Percentiles rank a stretch among this genome's conserved stretches.
phyloP scores from a whole-genome alignment of 1,284 basidiomycete genomes.

The Ceratobasidium sp. region DNA sequence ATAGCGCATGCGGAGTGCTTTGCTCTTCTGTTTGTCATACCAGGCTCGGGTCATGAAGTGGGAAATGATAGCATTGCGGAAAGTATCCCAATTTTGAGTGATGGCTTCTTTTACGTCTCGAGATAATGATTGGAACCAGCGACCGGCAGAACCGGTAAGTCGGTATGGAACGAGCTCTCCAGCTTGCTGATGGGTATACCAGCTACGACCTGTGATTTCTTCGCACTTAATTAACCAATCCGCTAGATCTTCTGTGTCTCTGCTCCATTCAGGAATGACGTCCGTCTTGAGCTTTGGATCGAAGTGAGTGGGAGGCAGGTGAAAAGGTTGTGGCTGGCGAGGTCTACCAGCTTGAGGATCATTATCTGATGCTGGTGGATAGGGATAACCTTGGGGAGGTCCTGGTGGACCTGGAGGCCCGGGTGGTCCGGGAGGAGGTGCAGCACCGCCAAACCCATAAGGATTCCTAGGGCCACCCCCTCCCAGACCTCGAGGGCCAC shows the following conservation, averaged over 20 bases:
- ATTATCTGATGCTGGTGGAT: too few relatives aligned
- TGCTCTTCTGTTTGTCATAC: not conserved
- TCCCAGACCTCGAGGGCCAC: not conserved
- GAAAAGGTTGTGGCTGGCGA: too few relatives aligned
- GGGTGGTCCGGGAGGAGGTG: too few relatives aligned
- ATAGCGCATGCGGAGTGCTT: not conserved
- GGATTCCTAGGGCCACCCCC: not conserved
- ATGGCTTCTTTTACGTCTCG: not conserved
- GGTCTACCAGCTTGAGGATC: too few relatives aligned
- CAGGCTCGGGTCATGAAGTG: slow-evolving; percentile 11
- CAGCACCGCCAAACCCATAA: too few relatives aligned
- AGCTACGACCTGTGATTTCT: not conserved
- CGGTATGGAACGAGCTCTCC: not conserved
- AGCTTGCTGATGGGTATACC: not conserved
- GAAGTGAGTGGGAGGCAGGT: not conserved
- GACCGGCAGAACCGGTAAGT: not conserved
- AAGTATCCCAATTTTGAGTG: slow-evolving; percentile 9
- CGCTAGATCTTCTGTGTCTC: not conserved
- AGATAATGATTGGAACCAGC: slow-evolving; percentile 1
- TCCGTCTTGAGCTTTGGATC: slow-evolving; percentile 7
- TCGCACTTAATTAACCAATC: not conserved
- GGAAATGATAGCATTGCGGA: slow-evolving; percentile 1
- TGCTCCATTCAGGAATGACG: not conserved
- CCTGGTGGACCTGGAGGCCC: too few relatives aligned
- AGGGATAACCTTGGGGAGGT: too few relatives aligned